Conservation (phyloP, 257 asterid genomes). For the Solanum ossicruentum region DNA sequence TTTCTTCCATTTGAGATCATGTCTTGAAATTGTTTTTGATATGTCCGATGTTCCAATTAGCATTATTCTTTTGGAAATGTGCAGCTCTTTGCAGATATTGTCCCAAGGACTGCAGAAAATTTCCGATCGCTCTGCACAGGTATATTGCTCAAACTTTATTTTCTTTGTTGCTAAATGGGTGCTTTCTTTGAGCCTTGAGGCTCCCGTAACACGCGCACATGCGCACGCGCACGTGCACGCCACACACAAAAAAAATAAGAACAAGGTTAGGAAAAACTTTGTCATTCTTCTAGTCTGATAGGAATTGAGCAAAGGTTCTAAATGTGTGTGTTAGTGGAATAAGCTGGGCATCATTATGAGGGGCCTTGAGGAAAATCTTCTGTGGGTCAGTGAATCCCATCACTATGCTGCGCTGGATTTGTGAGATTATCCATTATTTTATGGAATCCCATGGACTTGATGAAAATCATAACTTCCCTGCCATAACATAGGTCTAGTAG, state of each 20-base stretch:
- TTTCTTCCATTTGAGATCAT: neutral
- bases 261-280: neutral
- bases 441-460: neutral
- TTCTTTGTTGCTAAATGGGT: neutral
- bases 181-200: neutral
- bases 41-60: neutral
- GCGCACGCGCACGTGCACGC: too few relatives aligned
- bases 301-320: neutral
- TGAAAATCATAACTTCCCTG: neutral
- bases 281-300: neutral
- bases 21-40: neutral
- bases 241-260: neutral
- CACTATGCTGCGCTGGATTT: neutral
- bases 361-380: neutral
- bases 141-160: conserved; percentile 1
- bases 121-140: conserved; percentile 97
- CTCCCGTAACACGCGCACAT: neutral
- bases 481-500: neutral
- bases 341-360: neutral
- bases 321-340: neutral
- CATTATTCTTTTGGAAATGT: conserved; percentile 9
- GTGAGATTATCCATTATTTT: neutral
- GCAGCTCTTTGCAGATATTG: conserved; percentile 87
- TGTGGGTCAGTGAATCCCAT: neutral
- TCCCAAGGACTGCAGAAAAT: conserved; percentile 95